Evolutionary conservation across 2,329 filamentous ascomycete genomes (phyloP).

Genomic region (Chalaropsis thielavioides): DNA sequence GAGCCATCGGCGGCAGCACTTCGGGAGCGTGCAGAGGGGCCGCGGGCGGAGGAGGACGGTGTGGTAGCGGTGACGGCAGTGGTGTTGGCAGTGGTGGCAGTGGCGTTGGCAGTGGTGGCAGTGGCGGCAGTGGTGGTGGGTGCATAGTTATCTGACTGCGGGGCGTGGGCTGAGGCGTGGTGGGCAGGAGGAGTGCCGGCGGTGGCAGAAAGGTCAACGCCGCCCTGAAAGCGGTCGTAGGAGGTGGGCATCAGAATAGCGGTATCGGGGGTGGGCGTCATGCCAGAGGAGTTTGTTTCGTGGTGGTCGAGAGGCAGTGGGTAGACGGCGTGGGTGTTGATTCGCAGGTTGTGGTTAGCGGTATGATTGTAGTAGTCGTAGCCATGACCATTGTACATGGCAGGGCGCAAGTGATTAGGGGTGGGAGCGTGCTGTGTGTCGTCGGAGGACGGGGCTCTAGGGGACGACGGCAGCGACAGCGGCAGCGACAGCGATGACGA

Average conservation of each 20-base stretch:
- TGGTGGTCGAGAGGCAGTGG: conserved; percentile 8
- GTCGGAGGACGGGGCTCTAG: background rate
- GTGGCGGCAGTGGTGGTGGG: background rate
- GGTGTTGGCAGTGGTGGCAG: background rate
- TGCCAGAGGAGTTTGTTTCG: conserved; percentile 7
- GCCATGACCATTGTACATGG: conserved; percentile 16
- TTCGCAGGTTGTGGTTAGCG: conserved; percentile 12
- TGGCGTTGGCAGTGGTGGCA: background rate
- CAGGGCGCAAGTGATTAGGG: conserved; percentile 1
- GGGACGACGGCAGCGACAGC: background rate
- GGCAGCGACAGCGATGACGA: background rate
- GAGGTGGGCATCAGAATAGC: conserved; percentile 17
- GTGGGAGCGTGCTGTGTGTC: background rate
- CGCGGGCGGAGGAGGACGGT: background rate
- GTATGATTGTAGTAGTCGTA: conserved; percentile 15
- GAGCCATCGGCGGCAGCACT: conserved; percentile 1
- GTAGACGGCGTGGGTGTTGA: conserved; percentile 14
- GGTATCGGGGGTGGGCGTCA: conserved; percentile 15
- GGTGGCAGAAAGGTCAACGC: conserved; percentile 1
- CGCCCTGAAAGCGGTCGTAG: conserved; percentile 13
- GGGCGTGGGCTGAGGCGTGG: background rate
- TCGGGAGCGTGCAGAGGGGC: background rate
- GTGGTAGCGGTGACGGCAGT: background rate
- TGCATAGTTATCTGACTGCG: background rate
- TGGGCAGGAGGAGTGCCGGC: background rate